A percentile compares a stretch with the other conserved stretches of the same genome.
Conservation (phyloP, 2,329 filamentous ascomycete species). For the Sporothrix humicola region DNA sequence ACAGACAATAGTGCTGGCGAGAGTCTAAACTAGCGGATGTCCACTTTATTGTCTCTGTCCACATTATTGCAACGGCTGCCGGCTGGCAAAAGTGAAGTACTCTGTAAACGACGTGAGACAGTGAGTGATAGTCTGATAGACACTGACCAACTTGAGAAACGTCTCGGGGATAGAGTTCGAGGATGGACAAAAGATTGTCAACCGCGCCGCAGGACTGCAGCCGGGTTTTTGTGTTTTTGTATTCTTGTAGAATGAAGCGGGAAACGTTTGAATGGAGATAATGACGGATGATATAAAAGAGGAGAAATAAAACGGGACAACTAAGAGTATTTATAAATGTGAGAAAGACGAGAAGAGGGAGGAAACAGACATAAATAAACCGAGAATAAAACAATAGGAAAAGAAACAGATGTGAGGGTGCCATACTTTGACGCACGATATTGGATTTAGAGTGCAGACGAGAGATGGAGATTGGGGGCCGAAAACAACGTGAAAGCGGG, state of each 20-base stretch:
- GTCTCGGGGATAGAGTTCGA: not conserved
- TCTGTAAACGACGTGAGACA: not conserved
- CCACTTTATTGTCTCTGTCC: slow-evolving; percentile 23
- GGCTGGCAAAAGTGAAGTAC: slow-evolving; percentile 25
- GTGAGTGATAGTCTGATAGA: not conserved
- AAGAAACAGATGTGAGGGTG: not conserved
- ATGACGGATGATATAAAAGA: no score
- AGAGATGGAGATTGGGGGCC: not conserved
- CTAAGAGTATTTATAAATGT: no score
- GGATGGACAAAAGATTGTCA: not conserved
- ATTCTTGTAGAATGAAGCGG: not conserved
- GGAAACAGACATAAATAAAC: not conserved
- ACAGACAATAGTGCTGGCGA: not conserved
- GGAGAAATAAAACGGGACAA: not conserved
- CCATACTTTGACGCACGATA: not conserved
- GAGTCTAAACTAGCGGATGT: slow-evolving; percentile 12
- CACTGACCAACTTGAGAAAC: no score
- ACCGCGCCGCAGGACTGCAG: slow-evolving; percentile 2
- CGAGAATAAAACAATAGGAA: not conserved
- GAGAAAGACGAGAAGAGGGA: not conserved
- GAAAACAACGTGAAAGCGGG: not conserved
- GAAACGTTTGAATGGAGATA: not conserved
- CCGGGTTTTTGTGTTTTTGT: slow-evolving; percentile 6
- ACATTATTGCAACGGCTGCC: slow-evolving; percentile 24
- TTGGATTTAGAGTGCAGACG: not conserved